Percentiles rank a stretch among this genome's conserved stretches.
These are phyloP conservation scores for Paratinospora sagittata DNA, from an alignment of 164 flowering plant genomes.

Conservation along the genomic window DNA sequence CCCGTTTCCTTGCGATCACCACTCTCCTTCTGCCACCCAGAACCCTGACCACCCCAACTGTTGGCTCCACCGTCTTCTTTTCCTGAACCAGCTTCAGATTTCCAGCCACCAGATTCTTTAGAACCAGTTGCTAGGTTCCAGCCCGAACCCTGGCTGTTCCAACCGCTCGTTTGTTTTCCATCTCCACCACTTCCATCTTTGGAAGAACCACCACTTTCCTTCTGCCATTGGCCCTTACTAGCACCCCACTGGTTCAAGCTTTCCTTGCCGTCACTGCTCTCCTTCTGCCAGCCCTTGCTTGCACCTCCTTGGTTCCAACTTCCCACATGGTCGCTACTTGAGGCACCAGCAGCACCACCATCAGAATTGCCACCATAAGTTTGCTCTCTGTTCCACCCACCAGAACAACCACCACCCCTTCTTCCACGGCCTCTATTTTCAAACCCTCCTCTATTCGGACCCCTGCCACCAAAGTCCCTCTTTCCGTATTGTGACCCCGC, in stretches of 20 bases:
- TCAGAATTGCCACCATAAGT: constrained; percentile 13
- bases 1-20: too few relatives aligned
- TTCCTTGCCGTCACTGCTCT: too few relatives aligned
- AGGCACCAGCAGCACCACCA: background rate
- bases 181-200: background rate
- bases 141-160: too few relatives aligned
- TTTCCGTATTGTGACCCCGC: constrained; percentile 3
- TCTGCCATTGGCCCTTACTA: constrained; percentile 7
- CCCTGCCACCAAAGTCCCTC: constrained; percentile 11
- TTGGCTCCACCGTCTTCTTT: too few relatives aligned
- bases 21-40: too few relatives aligned
- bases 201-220: constrained; percentile 6
- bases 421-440: constrained; percentile 34
- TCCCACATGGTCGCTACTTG: background rate
- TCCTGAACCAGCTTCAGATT: too few relatives aligned
- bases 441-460: constrained; percentile 29
- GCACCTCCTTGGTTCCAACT: constrained; percentile 24
- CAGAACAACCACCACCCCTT: constrained; percentile 26
- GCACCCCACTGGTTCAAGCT: too few relatives aligned
- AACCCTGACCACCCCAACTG: too few relatives aligned
- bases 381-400: constrained; percentile 23
- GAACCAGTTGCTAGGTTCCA: too few relatives aligned
- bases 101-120: too few relatives aligned
- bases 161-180: background rate
- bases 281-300: too few relatives aligned